Conservation (phyloP, 2,329 filamentous ascomycete species). For the Trichoderma hamatum region DNA sequence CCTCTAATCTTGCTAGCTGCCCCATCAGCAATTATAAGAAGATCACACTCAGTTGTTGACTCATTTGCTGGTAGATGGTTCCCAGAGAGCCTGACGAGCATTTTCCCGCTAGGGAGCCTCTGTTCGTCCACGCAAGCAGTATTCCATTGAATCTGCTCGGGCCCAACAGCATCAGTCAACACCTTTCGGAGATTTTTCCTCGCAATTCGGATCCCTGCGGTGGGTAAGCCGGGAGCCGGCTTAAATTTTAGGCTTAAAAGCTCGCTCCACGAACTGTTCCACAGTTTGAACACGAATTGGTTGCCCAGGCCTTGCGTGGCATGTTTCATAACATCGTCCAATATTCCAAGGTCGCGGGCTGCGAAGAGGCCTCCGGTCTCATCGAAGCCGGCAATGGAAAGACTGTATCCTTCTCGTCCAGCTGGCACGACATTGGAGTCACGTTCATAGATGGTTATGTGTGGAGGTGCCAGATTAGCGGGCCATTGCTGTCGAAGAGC, state of each 20-base stretch:
- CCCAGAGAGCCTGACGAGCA: slow-evolving; percentile 31
- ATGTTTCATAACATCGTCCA: slow-evolving; percentile 36
- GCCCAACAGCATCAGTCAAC: neutral
- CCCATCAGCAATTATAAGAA: slow-evolving; percentile 52
- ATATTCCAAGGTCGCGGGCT: slow-evolving; percentile 40
- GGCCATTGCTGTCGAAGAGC: slow-evolving; percentile 43
- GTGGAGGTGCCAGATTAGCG: slow-evolving; percentile 33
- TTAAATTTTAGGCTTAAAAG: neutral
- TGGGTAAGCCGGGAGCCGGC: neutral
- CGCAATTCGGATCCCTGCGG: neutral
- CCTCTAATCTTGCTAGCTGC: slow-evolving; percentile 46
- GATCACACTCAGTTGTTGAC: slow-evolving; percentile 40
- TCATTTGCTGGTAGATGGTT: neutral
- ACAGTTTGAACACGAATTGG: neutral
- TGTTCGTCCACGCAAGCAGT: slow-evolving; percentile 32
- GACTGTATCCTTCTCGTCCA: slow-evolving; percentile 39
- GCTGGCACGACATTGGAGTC: slow-evolving; percentile 35
- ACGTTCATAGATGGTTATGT: slow-evolving; percentile 43
- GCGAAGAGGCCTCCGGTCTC: slow-evolving; percentile 39
- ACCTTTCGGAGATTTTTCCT: neutral
- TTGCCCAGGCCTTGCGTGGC: slow-evolving; percentile 28
- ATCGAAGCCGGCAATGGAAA: slow-evolving; percentile 39
- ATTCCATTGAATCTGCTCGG: slow-evolving; percentile 6
- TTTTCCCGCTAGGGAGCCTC: slow-evolving; percentile 31
- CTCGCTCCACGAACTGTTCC: neutral